These are phyloP conservation scores for Crithidia brevicula DNA, from an alignment of 208 protist species.

Conservation along the genomic window DNA sequence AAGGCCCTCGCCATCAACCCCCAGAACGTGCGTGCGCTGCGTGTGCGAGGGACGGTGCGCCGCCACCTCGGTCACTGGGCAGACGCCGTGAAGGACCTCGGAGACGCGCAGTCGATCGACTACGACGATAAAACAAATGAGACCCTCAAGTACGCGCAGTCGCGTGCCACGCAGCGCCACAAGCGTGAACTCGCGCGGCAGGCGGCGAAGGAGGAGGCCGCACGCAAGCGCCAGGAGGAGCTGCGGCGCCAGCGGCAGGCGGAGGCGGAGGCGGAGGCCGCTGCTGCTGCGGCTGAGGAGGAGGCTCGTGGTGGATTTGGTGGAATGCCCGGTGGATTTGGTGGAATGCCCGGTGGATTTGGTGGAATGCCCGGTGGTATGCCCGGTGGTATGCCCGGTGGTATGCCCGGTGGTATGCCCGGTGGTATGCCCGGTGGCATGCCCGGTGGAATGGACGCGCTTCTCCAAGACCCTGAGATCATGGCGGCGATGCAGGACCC, in stretches of 20 bases:
- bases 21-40: conserved; percentile 76
- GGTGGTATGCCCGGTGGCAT: conserved; percentile 48
- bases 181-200: conserved; percentile 38
- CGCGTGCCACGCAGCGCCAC: conserved; percentile 41
- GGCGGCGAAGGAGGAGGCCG: conserved; percentile 49
- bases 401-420: conserved; percentile 50
- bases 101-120: conserved; percentile 73
- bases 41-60: conserved; percentile 69
- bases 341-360: conserved; percentile 38
- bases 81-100: conserved; percentile 71
- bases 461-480: conserved; percentile 68
- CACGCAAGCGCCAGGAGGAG: conserved; percentile 33
- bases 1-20: conserved; percentile 63
- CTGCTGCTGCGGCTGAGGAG: conserved; percentile 30
- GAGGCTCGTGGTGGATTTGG: conserved; percentile 25
- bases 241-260: conserved; percentile 53
- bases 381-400: conserved; percentile 49
- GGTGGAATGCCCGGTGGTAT: conserved; percentile 48
- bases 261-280: conserved; percentile 37
- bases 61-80: conserved; percentile 75
- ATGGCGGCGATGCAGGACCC: conserved; percentile 75
- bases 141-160: conserved; percentile 55
- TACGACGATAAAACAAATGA: conserved; percentile 67
- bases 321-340: conserved; percentile 38
- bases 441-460: conserved; percentile 31